Base-by-base conservation (phyloP, 78 protist genomes). In the Dictyostelium capitatum region DNA sequence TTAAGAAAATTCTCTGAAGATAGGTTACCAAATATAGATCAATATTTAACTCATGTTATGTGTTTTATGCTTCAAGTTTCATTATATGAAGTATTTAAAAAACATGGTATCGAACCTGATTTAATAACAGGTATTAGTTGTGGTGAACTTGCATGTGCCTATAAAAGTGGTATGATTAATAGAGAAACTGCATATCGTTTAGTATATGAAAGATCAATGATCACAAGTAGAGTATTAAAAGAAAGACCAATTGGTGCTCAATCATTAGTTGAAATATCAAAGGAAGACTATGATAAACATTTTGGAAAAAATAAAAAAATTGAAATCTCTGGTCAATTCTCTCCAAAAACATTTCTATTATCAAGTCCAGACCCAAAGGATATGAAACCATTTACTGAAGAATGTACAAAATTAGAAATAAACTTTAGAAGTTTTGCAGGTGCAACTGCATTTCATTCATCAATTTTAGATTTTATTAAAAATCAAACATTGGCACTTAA, bases 121-220 rank as follows among this genome's bases (percentile, higher is more conserved):
- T 37, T 43, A 30, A 43, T 72, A 28, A 46, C 15, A 12, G 5
- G 12, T 41, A 20, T 6, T 25, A 80, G 89, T 65, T 87, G 69
- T 87, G 93, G 93, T 11, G 93, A 87, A 46, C 37, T 77, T 14
- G 19, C 83, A 28, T 6, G 83, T n/a, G 80, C 83, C 2, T 69
- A 30, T 12, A 25, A 20, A n/a, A 46, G 82, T n/a, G 83, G 83
- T 9, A 69, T 48, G 11, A 43, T 87, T 0, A 14, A 50, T 17
- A 37, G 75, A 19, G 69, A 62, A 4, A 51, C 25, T 14, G 74
- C 78, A 17, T 4, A 14, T 32, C 53, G 41, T 9, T 12, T 87
- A 7, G 20, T 62, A 10, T 59, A 87, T 32, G 17, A 37, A 14
- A 50, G 93, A 47, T 4, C 83, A 8, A 12, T 11, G 3, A 8